Evolutionary conservation across 176 grass and related monocot species (phyloP).

Genomic region (Aegilops umbellulata): DNA sequence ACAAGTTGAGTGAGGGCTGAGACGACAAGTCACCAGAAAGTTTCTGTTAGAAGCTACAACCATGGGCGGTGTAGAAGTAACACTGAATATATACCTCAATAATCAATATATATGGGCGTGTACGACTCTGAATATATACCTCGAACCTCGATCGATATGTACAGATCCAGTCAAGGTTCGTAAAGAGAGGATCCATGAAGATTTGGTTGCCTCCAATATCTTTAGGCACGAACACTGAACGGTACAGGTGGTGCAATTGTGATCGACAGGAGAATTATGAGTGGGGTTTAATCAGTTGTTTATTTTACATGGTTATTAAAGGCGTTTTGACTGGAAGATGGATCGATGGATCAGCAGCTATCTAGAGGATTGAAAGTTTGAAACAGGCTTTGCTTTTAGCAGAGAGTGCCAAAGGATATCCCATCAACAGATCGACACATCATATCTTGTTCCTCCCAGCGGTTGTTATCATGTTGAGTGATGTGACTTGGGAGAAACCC

Average conservation of each 20-base stretch:
- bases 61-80: neutral
- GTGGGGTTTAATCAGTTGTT: neutral
- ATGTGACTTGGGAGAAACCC: slow-evolving; percentile 10
- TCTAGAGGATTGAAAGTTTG: neutral
- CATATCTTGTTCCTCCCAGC: neutral
- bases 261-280: neutral
- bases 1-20: neutral
- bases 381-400: slow-evolving; percentile 14
- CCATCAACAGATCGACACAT: neutral
- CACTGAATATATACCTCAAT: neutral
- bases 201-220: neutral
- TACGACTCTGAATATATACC: neutral
- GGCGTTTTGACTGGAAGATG: neutral
- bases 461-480: neutral
- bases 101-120: neutral
- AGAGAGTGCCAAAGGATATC: neutral
- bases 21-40: neutral
- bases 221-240: neutral
- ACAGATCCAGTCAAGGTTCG: neutral
- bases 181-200: neutral
- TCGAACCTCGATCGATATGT: no score
- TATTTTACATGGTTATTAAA: neutral
- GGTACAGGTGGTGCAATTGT: neutral
- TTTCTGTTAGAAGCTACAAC: neutral
- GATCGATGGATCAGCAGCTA: neutral